Conservation (phyloP, 306 rosid species). For the Vachellia collinsii region DNA sequence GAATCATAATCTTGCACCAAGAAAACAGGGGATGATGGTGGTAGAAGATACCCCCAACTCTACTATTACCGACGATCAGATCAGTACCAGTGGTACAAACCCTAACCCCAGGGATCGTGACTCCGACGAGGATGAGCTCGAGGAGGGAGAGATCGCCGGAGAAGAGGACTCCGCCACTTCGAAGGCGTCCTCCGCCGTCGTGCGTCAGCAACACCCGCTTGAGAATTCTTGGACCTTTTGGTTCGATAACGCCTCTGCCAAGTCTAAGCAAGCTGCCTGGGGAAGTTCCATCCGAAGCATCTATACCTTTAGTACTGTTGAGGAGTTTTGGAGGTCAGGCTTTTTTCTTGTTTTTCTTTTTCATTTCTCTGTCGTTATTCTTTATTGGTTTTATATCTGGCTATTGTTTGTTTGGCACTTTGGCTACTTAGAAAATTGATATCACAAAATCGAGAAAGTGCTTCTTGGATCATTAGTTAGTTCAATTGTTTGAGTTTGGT, state of each 20-base stretch:
- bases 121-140: constrained; percentile 56
- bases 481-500: not conserved
- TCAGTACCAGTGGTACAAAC: constrained; percentile 9
- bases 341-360: not conserved
- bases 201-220: constrained; percentile 62
- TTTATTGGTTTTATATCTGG: not conserved
- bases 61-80: constrained; percentile 50
- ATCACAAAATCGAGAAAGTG: not conserved
- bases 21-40: constrained; percentile 41
- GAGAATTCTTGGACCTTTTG: constrained; percentile 97
- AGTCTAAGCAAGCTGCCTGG: constrained; percentile 69
- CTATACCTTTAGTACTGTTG: constrained; percentile 81
- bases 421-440: not conserved
- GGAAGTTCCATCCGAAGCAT: constrained; percentile 69
- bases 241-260: constrained; percentile 76
- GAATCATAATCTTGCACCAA: not conserved
- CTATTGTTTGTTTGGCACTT: constrained; percentile 2
- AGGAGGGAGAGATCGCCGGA: constrained; percentile 91
- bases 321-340: constrained; percentile 86
- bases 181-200: constrained; percentile 42
- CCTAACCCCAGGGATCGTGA: constrained; percentile 31
- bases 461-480: not conserved
- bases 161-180: constrained; percentile 58
- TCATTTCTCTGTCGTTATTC: not conserved
- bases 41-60: constrained; percentile 64